Conservation (phyloP, 164 flowering plant species). For the Magnolia sinica region DNA sequence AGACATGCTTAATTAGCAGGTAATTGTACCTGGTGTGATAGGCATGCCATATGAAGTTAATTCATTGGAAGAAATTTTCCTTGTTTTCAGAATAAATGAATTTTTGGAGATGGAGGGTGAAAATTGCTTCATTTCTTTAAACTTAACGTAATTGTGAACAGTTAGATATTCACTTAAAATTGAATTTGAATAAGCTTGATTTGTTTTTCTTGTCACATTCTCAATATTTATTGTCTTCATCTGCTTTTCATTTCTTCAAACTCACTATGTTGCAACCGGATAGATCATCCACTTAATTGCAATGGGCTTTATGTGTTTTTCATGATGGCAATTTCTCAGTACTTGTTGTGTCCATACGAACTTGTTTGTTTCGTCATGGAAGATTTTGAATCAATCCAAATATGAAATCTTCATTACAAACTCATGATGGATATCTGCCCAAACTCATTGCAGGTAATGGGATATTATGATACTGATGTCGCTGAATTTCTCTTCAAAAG, state of each 20-base stretch:
- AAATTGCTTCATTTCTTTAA: too few relatives aligned
- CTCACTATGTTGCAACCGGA: background rate
- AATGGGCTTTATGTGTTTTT: background rate
- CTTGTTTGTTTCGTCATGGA: too few relatives aligned
- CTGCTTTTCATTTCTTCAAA: background rate
- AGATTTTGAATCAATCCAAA: background rate
- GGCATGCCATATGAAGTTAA: too few relatives aligned
- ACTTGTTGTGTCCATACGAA: background rate
- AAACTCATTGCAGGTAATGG: slow-evolving; percentile 65
- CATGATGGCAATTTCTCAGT: background rate
- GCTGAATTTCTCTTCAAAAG: slow-evolving; percentile 72
- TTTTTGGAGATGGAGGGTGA: too few relatives aligned
- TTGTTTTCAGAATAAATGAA: too few relatives aligned
- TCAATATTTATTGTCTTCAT: background rate
- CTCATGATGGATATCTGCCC: background rate
- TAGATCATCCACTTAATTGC: background rate
- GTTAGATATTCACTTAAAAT: too few relatives aligned
- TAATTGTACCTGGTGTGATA: too few relatives aligned
- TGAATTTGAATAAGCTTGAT: too few relatives aligned
- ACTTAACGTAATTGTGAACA: too few relatives aligned
- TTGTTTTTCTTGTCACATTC: too few relatives aligned
- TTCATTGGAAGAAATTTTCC: too few relatives aligned
- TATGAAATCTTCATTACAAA: background rate
- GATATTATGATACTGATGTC: slow-evolving; percentile 88
- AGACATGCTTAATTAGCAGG: too few relatives aligned